Base-by-base conservation (phyloP, 2,329 filamentous ascomycete genomes). In the Aspergillus sojae region DNA sequence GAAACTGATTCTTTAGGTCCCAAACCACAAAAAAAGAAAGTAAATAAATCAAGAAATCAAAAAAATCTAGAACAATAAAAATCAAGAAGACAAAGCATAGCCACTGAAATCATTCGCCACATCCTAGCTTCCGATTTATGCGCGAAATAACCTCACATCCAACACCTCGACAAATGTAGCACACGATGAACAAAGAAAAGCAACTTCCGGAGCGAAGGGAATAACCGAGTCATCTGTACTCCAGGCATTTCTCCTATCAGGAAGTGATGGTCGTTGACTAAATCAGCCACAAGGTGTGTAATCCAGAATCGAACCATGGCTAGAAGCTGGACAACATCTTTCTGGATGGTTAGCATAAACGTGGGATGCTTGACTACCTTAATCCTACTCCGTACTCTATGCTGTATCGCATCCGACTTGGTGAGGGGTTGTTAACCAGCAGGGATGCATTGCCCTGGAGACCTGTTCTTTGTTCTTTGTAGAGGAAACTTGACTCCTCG, bases 281-380 rank as follows among this genome's bases (percentile, higher is more conserved):
- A 32, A 16, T 32, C 48, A n/a, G 48, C 48, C 48, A 52, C 28
- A 32, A 28, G 16, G n/a, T 12, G 28, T 52, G 19, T 52, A 30
- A 30, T 50, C 46, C 12, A 21, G 46, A 23, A 30, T 28, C 28
- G 48, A 34, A 21, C 4, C 48, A 52, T 34, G 48, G 48, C 48
- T 30, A 50, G 26, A 30, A 30, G 46, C 46, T 30, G 23, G n/a
- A 54, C 14, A 36, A 6, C 52, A 30, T 9, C 14, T 19, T 21
- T 36, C 19, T 54, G 28, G 19, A 12, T 26, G 19, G 19, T 32
- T 54, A 21, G 30, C n/a, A 28, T 54, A n/a, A 28, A 34, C 52
- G 30, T 54, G 52, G 52, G 52, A 36, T 36, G 30, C 30, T 54
- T 54, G 52, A 54, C 52, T 54, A 54, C 52, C n/a, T 36, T 54